These are phyloP conservation scores for Pelargonium australe DNA, from an alignment of 441 rosid species.

Conservation along the genomic window DNA sequence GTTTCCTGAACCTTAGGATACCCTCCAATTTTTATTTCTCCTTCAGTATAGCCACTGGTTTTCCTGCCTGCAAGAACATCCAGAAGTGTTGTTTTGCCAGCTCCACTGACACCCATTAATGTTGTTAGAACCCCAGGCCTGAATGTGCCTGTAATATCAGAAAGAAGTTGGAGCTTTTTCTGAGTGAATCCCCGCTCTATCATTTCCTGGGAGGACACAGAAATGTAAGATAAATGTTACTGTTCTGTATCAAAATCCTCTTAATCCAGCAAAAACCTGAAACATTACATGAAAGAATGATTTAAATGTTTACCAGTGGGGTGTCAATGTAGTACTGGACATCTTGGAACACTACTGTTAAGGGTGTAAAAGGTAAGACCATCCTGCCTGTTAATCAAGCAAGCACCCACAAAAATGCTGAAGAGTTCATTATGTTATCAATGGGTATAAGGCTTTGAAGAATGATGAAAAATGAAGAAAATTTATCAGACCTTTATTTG, in stretches of 20 bases:
- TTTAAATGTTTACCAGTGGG: conserved; percentile 43
- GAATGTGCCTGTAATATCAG: conserved; percentile 44
- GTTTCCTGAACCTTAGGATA: conserved; percentile 51
- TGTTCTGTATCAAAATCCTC: not conserved
- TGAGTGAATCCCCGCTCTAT: conserved; percentile 31
- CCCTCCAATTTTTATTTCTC: conserved; percentile 55
- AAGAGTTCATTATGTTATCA: not conserved
- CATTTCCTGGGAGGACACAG: conserved; percentile 34
- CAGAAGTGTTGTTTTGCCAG: conserved; percentile 71
- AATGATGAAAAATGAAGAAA: not conserved
- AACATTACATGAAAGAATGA: conserved; percentile 7
- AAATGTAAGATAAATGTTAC: not conserved
- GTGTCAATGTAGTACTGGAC: conserved; percentile 50
- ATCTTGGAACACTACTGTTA: conserved; percentile 48
- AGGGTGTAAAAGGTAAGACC: conserved; percentile 50
- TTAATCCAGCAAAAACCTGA: not conserved
- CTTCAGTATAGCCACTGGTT: conserved; percentile 51
- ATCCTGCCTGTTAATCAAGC: conserved; percentile 38
- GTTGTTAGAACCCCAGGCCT: conserved; percentile 63
- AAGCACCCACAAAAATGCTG: not conserved
- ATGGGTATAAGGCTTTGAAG: not conserved
- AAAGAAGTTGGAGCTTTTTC: conserved; percentile 44
- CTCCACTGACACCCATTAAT: conserved; percentile 70
- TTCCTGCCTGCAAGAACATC: conserved; percentile 69
- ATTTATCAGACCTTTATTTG: conserved; percentile 17